Conservation (phyloP, 495 filamentous ascomycete species). For the Penicillium psychrofluorescens region DNA sequence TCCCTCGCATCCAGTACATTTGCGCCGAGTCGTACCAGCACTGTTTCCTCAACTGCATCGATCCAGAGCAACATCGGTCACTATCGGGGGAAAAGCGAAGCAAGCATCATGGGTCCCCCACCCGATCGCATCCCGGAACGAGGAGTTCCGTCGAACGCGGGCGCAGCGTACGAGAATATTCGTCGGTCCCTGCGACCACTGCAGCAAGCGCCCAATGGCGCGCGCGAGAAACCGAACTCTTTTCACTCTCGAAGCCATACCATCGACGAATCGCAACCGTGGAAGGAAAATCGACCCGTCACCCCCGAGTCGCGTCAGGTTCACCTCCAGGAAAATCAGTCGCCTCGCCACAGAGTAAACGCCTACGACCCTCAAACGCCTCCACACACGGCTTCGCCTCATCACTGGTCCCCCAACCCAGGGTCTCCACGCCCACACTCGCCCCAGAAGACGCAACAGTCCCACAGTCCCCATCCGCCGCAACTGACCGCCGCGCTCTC, state of each 20-base stretch:
- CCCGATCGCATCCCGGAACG: neutral
- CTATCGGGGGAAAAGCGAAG: conserved; percentile 73
- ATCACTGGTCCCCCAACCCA: conserved; percentile 17
- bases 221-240: conserved; percentile 21
- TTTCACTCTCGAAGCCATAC: conserved; percentile 40
- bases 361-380: conserved; percentile 21
- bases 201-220: conserved; percentile 56
- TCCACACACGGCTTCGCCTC: conserved; percentile 26
- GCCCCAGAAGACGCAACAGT: conserved; percentile 31
- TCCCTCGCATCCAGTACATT: conserved; percentile 60
- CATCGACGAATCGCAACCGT: conserved; percentile 28
- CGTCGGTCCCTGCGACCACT: conserved; percentile 74
- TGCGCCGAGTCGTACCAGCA: conserved; percentile 65
- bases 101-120: conserved; percentile 30
- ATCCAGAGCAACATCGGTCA: conserved; percentile 49
- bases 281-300: conserved; percentile 27
- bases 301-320: conserved; percentile 24
- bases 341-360: conserved; percentile 16
- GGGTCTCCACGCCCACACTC: conserved; percentile 28
- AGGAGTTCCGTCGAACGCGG: conserved; percentile 34
- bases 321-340: conserved; percentile 27
- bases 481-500: conserved; percentile 42
- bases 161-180: conserved; percentile 57
- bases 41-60: conserved; percentile 70
- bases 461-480: conserved; percentile 34